Base-by-base conservation (phyloP, 73 alveolate species). In the Paramecium sonneborni region DNA sequence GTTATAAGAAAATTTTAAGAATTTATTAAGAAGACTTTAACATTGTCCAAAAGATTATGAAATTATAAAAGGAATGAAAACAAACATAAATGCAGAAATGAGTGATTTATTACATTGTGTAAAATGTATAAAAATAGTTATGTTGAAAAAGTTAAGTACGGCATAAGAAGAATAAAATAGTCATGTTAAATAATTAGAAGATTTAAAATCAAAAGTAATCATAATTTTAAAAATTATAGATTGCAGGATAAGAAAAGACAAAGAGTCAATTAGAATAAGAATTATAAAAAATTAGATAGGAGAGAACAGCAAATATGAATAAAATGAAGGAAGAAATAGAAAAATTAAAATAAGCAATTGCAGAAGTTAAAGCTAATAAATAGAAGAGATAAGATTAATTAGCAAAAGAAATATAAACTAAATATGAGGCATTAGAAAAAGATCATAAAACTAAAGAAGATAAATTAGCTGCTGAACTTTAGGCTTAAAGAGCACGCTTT, bases 61-160 rank as follows among this genome's bases (percentile, higher is more conserved):
- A 21, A 85, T 85, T 24, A 55, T 85, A 30, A 85, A 56, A 85
- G 58, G 35, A 57, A 28, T 85, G 57, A 85, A 85, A 56, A 28
- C 92, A 3, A 85, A 85, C 48, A 32, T 85, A 28, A 85, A 85
- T 57, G 82, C 92, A 26, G 92, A 85, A 30, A 23, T 85, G 34
- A 85, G 67, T 57, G 92, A 85, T 57, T 85, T 85, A 30, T 85
- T 85, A 4, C 92, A 85, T 85, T 85, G 92, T 30, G 79, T 85
- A 12, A 67, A 85, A n/a, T 85, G 92, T 35, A 30, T 56, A 26
- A 85, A 56, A 72, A 72, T 85, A 41, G 79, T 85, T 12, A 85
- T 85, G 92, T 48, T 85, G 8, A 85, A 85, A 57, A 85, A 85
- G 35, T 34, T 85, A 24, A 41, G 84, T 46, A 85, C 92, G 32